A percentile compares a stretch with the other conserved stretches of the same genome.
phyloP scores from a whole-genome alignment of 139 green algal genomes.

The Chlorella sorokiniana region DNA sequence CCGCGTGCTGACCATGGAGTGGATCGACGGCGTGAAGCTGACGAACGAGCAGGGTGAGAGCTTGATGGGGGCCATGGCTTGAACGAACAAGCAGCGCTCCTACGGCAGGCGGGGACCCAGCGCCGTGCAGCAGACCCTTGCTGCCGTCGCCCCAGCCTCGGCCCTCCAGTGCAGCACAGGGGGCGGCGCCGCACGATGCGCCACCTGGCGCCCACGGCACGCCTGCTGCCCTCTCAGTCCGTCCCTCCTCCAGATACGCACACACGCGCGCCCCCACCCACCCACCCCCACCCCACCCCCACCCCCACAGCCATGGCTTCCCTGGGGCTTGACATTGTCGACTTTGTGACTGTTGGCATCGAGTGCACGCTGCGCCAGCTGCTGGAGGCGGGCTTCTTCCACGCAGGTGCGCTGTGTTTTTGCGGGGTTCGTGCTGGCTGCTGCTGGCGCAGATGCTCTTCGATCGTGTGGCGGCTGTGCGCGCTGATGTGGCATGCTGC shows the following conservation, averaged over 20 bases:
- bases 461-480: no score
- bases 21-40: conserved; percentile 96
- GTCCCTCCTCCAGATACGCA: neutral
- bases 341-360: conserved; percentile 95
- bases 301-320: conserved; percentile 53
- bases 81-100: neutral
- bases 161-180: no score
- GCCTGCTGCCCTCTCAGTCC: no score
- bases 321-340: conserved; percentile 80
- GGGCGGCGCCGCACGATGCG: no score
- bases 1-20: conserved; percentile 95
- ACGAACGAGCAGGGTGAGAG: conserved; percentile 65
- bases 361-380: conserved; percentile 94
- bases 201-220: no score
- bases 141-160: no score
- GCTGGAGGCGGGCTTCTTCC: conserved; percentile 85
- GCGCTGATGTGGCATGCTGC: no score
- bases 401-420: conserved; percentile 52
- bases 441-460: no score
- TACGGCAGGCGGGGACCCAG: neutral
- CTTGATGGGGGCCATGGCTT: neutral
- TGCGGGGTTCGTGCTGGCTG: no score
- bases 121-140: neutral
- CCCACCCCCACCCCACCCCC: neutral
- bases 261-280: neutral